Evolutionary conservation across 2,329 filamentous ascomycete species (phyloP), one percentile per base, ranked within the genome.

Genomic region (Lecanoromycetidae sp.): DNA sequence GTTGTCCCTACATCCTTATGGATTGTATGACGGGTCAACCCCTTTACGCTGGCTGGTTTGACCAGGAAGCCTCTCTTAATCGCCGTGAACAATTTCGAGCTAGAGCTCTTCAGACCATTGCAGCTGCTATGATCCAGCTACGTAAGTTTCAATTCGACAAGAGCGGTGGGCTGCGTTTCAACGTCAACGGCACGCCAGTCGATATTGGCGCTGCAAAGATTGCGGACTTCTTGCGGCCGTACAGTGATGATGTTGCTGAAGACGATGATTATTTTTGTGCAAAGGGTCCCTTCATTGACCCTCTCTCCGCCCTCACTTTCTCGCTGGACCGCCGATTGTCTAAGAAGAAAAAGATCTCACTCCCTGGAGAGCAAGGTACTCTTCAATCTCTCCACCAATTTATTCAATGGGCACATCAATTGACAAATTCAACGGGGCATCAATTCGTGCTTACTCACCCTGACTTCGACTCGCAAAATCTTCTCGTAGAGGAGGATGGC

Each of bases 391-490:
- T 40, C 1, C 35, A 35, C 5, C 10, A 39, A 2, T 39, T 46
- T 4, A 25, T 20, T 2, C 7, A 39, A 13, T 46, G 44, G 44
- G n/a, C 25, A 0, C 20, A 30, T 17, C 25, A 46, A 4, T 4
- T 6, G 1, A 3, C 19, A 8, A 5, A 5, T 2, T 2, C 3
- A 3, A 10, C 17, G 13, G 13, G n/a, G 15, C 13, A 8, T 2
- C 26, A 22, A n/a, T 46, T 51, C n/a, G 38, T 44, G 1, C 44
- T 51, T 5, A 12, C 25, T 6, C 48, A 51, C 17, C 43, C 40
- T 2, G 48, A 51, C 15, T 33, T 51, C 13, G 48, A 47, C 13
- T 10, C 34, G 5, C 44, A 44, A 20, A 51, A 51, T 10, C 17
- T 51, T 7, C 34, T 51, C 3, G 44, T 51, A 3, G 8, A 20